phyloP scores from a whole-genome alignment of 2,329 filamentous ascomycete species.

The Fusarium robinianum region DNA sequence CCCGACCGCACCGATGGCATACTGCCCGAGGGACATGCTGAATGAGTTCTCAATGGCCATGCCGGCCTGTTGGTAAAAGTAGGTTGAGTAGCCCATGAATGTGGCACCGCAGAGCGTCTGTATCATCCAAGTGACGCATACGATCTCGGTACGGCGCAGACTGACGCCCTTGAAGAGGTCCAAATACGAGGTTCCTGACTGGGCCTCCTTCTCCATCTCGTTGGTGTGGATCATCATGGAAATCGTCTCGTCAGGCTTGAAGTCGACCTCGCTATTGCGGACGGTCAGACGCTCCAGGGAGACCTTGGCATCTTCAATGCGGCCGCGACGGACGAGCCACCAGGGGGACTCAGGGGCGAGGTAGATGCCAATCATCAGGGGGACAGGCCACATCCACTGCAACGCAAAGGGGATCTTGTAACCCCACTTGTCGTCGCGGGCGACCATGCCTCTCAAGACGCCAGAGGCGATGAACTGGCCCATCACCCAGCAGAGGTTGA shows the following conservation, averaged over 20 bases:
- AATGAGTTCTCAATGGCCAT: conserved; percentile 46
- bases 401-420: conserved; percentile 55
- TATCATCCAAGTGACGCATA: conserved; percentile 49
- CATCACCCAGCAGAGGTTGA: conserved; percentile 56
- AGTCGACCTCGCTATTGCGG: conserved; percentile 42
- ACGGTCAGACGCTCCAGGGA: conserved; percentile 47
- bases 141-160: conserved; percentile 52
- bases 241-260: conserved; percentile 50
- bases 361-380: conserved; percentile 48
- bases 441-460: conserved; percentile 47
- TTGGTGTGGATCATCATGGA: conserved; percentile 58
- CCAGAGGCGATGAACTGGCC: conserved; percentile 53
- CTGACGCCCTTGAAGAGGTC: conserved; percentile 55
- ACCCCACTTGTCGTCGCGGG: conserved; percentile 46
- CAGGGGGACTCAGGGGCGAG: conserved; percentile 56
- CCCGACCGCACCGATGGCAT: conserved; percentile 50
- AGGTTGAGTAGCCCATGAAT: conserved; percentile 63
- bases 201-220: conserved; percentile 49
- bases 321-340: conserved; percentile 52
- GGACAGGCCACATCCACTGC: conserved; percentile 55
- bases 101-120: conserved; percentile 47
- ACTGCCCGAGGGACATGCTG: conserved; percentile 48
- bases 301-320: conserved; percentile 45
- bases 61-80: conserved; percentile 52
- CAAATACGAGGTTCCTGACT: conserved; percentile 47